phyloP scores from a whole-genome alignment of 306 rosid species.

The Prunus mira region DNA sequence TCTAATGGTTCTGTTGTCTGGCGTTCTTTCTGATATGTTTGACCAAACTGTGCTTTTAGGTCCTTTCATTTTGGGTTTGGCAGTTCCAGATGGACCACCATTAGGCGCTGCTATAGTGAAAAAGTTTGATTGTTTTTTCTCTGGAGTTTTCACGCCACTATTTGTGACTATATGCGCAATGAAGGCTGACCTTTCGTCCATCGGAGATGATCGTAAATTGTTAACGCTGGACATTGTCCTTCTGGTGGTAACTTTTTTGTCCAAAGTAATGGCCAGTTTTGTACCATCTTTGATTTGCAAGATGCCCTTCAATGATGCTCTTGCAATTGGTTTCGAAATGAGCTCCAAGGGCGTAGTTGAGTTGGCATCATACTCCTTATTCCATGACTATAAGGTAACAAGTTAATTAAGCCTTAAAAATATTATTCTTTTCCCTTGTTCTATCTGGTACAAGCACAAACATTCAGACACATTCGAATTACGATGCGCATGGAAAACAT shows the following conservation, averaged over 20 bases:
- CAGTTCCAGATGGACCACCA: conserved; percentile 69
- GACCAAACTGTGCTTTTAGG: conserved; percentile 31
- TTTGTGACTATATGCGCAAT: conserved; percentile 43
- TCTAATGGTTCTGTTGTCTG: neutral
- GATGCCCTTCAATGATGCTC: conserved; percentile 45
- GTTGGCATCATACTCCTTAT: conserved; percentile 26
- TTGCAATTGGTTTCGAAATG: conserved; percentile 45
- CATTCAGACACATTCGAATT: neutral
- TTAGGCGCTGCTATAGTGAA: conserved; percentile 47
- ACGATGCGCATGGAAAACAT: too few species aligned
- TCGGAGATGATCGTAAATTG: neutral
- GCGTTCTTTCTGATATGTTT: conserved; percentile 9
- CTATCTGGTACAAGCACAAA: conserved; percentile 17
- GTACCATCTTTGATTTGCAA: conserved; percentile 22
- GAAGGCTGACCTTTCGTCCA: conserved; percentile 34
- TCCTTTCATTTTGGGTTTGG: conserved; percentile 54
- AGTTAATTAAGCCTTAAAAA: neutral
- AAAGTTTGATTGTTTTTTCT: conserved; percentile 47
- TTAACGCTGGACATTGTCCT: conserved; percentile 9
- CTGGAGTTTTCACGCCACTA: conserved; percentile 44
- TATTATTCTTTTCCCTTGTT: neutral
- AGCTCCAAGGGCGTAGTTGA: conserved; percentile 55
- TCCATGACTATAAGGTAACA: conserved; percentile 31
- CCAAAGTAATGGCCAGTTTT: conserved; percentile 35
- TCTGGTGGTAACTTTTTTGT: neutral